phyloP scores from a whole-genome alignment of 306 rosid species.

The Pachyrhizus erosus region DNA sequence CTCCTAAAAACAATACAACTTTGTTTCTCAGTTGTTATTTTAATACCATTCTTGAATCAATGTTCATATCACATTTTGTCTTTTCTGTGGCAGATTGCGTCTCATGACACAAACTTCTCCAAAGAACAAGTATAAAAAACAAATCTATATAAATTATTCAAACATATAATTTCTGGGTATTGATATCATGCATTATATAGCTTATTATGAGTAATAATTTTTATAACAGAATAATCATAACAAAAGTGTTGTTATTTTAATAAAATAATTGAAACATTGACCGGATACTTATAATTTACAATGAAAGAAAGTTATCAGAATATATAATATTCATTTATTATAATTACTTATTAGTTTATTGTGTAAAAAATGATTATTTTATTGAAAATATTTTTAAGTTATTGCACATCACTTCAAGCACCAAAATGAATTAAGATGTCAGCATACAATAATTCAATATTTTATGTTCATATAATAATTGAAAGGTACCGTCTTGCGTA shows the following conservation, averaged over 20 bases:
- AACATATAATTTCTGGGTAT: no score
- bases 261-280: neutral
- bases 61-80: neutral
- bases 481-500: neutral
- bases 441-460: slow-evolving; percentile 10
- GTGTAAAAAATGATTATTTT: neutral
- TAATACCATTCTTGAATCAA: neutral
- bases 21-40: neutral
- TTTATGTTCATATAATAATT: slow-evolving; percentile 2
- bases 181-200: no score
- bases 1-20: neutral
- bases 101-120: neutral
- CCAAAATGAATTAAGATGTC: slow-evolving; percentile 2
- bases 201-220: no score
- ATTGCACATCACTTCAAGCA: neutral
- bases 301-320: neutral
- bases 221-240: neutral
- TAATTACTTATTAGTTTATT: neutral
- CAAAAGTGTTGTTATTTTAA: neutral
- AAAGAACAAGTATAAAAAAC: neutral
- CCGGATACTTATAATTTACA: neutral
- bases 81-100: neutral
- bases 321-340: neutral
- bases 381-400: neutral
- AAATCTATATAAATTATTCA: neutral